These are phyloP conservation scores for Macrolepiota albuminosa DNA, from an alignment of 768 basidiomycete genomes.

Conservation along the genomic window DNA sequence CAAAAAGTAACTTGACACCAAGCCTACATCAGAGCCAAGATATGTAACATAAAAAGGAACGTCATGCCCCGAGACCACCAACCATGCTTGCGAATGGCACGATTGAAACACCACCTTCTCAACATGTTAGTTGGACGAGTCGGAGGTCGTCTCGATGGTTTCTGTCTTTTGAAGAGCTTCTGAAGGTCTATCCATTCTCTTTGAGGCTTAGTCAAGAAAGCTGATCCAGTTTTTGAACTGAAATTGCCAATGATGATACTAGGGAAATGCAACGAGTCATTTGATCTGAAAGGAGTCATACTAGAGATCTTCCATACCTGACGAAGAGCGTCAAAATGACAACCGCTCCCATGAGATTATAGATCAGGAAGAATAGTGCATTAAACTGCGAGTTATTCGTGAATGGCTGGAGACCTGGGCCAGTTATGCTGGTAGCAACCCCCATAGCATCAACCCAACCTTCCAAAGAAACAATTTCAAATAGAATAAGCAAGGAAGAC, in stretches of 20 bases:
- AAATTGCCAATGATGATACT: constrained; percentile 98
- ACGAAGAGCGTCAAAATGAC: constrained; percentile 89
- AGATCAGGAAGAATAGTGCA: constrained; percentile 87
- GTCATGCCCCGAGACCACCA: constrained; percentile 88
- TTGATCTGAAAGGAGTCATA: neutral
- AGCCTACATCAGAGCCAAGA: constrained; percentile 75
- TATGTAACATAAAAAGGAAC: constrained; percentile 72
- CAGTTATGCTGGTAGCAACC: constrained; percentile 74
- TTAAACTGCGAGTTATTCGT: constrained; percentile 74
- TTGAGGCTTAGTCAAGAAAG: constrained; percentile 81
- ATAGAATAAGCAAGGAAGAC: constrained; percentile 81
- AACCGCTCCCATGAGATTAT: constrained; percentile 86
- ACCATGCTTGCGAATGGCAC: constrained; percentile 88
- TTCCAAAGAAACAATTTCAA: constrained; percentile 94
- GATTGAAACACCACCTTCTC: constrained; percentile 86
- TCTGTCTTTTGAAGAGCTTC: constrained; percentile 81
- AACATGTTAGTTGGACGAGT: constrained; percentile 47
- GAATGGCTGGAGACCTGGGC: constrained; percentile 61
- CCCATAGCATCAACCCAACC: constrained; percentile 96
- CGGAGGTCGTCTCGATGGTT: constrained; percentile 79
- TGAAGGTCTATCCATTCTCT: constrained; percentile 93
- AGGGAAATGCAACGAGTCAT: constrained; percentile 12
- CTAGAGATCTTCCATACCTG: constrained; percentile 47
- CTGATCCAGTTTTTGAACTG: constrained; percentile 78
- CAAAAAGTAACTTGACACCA: neutral